These are phyloP conservation scores for Sextonia rubra DNA, from an alignment of 164 flowering plant genomes.

Conservation along the genomic window DNA sequence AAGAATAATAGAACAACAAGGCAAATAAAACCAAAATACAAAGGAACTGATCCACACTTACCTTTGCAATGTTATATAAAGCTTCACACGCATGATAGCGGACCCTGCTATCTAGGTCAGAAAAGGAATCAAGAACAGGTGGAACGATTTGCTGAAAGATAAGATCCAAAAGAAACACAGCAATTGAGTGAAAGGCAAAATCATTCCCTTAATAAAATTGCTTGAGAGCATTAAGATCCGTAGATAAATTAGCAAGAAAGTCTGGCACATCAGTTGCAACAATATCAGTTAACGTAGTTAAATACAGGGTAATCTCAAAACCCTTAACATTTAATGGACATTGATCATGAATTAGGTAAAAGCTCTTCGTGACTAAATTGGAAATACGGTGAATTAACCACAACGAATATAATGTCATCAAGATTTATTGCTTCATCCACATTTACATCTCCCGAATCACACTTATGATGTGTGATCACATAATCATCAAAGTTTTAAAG, in stretches of 20 bases:
- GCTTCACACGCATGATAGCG: conserved; percentile 99
- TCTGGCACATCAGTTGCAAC: no score
- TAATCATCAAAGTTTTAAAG: no score
- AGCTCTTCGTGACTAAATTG: no score
- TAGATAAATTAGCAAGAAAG: background rate
- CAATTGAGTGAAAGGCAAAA: background rate
- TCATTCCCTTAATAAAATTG: background rate
- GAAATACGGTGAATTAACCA: no score
- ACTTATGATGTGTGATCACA: no score
- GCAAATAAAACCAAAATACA: background rate
- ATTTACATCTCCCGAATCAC: no score
- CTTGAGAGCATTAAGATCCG: background rate
- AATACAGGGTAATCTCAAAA: no score
- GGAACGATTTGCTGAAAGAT: conserved; percentile 79
- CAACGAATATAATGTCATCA: no score
- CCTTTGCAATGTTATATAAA: conserved; percentile 97
- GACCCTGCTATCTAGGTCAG: conserved; percentile 96
- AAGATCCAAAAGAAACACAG: conserved; percentile 11
- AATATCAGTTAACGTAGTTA: no score
- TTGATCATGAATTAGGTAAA: no score
- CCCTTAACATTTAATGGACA: no score
- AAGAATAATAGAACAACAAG: background rate
- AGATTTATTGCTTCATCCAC: no score
- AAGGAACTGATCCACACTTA: conserved; percentile 20
- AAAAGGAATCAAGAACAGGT: conserved; percentile 80